Base-by-base conservation (phyloP, 2,329 filamentous ascomycete genomes). In the Moelleriella libera region DNA sequence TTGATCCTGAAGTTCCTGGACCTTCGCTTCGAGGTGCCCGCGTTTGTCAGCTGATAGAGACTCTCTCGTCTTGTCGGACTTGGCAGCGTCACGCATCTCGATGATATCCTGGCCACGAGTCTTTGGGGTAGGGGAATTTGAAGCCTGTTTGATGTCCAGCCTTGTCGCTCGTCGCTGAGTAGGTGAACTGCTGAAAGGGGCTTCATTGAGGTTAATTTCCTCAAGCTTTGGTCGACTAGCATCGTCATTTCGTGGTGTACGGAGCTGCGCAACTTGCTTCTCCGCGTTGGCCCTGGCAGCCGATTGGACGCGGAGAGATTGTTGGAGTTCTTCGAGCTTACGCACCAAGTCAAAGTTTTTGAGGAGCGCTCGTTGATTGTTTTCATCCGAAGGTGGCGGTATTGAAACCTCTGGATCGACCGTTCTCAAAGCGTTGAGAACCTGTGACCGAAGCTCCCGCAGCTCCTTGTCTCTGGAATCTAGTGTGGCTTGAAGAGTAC, bases 1-100 rank as follows among this genome's bases (percentile, higher is more conserved):
- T 61, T 95, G 88, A 61, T 94, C 96, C 61, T 96, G 90, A 30
- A 95, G 74, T 63, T 94, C 82, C 61, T 97, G 90, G 10, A 96
- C 73, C 58, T 97, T 89, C 4, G 87, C 78, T 58, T 89, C 92
- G 50, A 94, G 71, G 60, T 97, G 90, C 82, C 94, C 90, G 40
- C 84, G 82, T 58, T 84, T 88, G 67, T 92, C 90, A 66, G 87
- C 87, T 54, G 82, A 83, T 41, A 88, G 70, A 12, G 88, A 85
- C 61, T 96, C 90, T 29, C 59, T 79, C 1, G 88, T 95, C 48
- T 81, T 78, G 60, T 97, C 90, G 2, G 89, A 95, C 41, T 84
- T 80, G 49, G 78, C 80, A 37, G 89, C 94, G 58, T 94, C 86
- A 52, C 82, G 75, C 34, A 72, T 57, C 29, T 73, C 74, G 43